Percentiles rank a stretch among this genome's conserved stretches.
Evolutionary conservation across 495 filamentous ascomycete species (phyloP).

Genomic region (Lophiotrema nucula): DNA sequence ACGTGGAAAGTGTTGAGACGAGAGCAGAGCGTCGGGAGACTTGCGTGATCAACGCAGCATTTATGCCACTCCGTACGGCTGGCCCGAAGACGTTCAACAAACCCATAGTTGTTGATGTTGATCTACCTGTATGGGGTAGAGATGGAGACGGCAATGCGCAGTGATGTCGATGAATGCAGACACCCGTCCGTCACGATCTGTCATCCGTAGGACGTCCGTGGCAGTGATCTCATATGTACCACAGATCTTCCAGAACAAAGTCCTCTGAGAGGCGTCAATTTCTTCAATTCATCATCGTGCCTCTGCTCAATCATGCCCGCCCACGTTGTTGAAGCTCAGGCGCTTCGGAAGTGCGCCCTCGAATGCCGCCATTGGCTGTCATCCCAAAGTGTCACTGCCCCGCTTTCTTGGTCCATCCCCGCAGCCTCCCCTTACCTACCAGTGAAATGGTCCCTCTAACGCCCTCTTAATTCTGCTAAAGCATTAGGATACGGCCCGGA

Average conservation of each 20-base stretch:
- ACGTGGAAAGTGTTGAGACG: slow-evolving; percentile 43
- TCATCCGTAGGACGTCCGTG: not conserved
- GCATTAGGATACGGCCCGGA: no score
- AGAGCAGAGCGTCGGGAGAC: slow-evolving; percentile 57
- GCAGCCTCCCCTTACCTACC: no score
- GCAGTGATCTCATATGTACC: not conserved
- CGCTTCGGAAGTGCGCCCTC: slow-evolving; percentile 6
- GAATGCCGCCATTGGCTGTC: slow-evolving; percentile 14
- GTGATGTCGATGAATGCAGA: slow-evolving; percentile 17
- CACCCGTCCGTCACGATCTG: slow-evolving; percentile 4
- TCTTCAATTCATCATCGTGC: not conserved
- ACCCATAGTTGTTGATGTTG: slow-evolving; percentile 74
- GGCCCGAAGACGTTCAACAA: slow-evolving; percentile 63
- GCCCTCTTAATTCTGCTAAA: no score
- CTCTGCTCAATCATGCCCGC: slow-evolving; percentile 22
- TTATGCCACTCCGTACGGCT: slow-evolving; percentile 62
- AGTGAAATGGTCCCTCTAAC: no score
- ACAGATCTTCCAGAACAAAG: not conserved
- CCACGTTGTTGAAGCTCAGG: slow-evolving; percentile 4
- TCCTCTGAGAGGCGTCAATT: not conserved
- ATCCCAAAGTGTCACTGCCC: not conserved
- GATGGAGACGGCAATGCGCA: not conserved
- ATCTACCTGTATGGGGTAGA: slow-evolving; percentile 57
- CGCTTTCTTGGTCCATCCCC: slow-evolving; percentile 6
- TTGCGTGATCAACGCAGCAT: slow-evolving; percentile 73